Base-by-base conservation (phyloP, 768 basidiomycete genomes). In the Podaxis mareebaensis region DNA sequence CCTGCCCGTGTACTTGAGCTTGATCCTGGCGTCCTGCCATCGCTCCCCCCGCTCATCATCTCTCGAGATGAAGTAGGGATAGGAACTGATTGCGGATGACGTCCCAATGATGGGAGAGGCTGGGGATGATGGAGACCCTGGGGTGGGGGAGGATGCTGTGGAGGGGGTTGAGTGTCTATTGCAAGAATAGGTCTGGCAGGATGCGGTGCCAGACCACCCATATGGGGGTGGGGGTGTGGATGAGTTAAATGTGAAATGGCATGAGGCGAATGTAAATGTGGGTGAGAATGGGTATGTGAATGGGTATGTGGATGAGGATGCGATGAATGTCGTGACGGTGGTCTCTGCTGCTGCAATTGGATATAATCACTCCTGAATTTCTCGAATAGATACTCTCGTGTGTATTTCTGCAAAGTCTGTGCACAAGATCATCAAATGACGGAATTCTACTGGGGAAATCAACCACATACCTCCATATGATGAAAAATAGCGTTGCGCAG, bases 401-500 rank as follows among this genome's bases (percentile, higher is more conserved):
- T 93, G 75, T 93, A 93, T 72, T 90, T 89, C 79, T 91, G 90
- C 69, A 96, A 80, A 58, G 89, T 91, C 92, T 95, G 70, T 69
- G 64, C 48, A 28, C 56, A 33, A 39, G 53, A 63, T 64, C 53
- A 64, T 58, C 64, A 62, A 55, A 61, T 64, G 59, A 65, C 42
- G 66, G 68, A 57, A 68, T 65, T 61, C 60, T 39, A 57, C 24
- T 38, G 33, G 48, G 63, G 60, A 66, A 66, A 66, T 54, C 36
- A 63, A 60, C 60, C 60, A 71, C 83, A 73, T 78, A 94, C 93
- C 84, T 91, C 86, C 89, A 95, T 91, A 73, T 93, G 91, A 71
- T 92, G 91, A 71, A 95, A 89, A 66, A 96, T 85, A 53, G 91
- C 92, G 33, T 83, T 82, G 62, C 92, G 86, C 61, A 96, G 83